Percentiles rank a stretch among this genome's conserved stretches.
phyloP scores from a whole-genome alignment of 1,284 basidiomycete species.

The Apiotrichum akiyoshidainum region DNA sequence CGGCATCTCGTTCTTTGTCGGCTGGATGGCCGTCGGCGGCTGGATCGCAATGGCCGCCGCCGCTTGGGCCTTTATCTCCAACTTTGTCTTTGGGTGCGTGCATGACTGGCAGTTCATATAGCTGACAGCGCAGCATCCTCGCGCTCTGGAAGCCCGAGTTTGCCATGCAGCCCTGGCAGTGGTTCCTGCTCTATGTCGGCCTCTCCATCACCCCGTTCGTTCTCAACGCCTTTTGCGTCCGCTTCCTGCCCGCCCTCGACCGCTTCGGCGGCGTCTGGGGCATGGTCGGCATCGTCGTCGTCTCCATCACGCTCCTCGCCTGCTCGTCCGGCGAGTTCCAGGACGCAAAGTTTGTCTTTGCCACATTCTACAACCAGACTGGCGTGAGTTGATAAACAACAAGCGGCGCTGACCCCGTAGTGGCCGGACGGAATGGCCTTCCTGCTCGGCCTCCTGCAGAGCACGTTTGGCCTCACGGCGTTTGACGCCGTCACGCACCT shows the following conservation, averaged over 20 bases:
- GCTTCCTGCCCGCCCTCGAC: constrained; percentile 12
- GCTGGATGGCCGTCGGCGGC: constrained; percentile 18
- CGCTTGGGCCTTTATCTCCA: constrained; percentile 7
- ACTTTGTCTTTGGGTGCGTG: constrained; percentile 32
- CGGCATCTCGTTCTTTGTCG: constrained; percentile 29
- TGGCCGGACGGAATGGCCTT: constrained; percentile 35
- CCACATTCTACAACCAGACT: constrained; percentile 34
- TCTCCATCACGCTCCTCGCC: constrained; percentile 30
- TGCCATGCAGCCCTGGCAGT: not conserved
- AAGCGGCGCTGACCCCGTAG: not conserved
- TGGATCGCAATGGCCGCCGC: constrained; percentile 22
- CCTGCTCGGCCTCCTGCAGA: constrained; percentile 47
- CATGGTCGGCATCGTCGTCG: constrained; percentile 41
- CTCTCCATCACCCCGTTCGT: constrained; percentile 5
- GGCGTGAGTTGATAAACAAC: not conserved
- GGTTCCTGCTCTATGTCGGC: constrained; percentile 12
- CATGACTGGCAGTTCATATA: not conserved
- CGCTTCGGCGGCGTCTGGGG: constrained; percentile 27
- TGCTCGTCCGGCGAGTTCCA: constrained; percentile 32
- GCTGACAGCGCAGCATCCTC: constrained; percentile 28
- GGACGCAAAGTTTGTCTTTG: constrained; percentile 43
- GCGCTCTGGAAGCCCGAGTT: constrained; percentile 24
- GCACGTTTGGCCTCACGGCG: constrained; percentile 7
- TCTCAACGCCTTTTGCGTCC: constrained; percentile 15
- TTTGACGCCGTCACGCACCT: constrained; percentile 42